Base-by-base conservation (phyloP, 2,329 filamentous ascomycete species). In the Xylogone sp. region DNA sequence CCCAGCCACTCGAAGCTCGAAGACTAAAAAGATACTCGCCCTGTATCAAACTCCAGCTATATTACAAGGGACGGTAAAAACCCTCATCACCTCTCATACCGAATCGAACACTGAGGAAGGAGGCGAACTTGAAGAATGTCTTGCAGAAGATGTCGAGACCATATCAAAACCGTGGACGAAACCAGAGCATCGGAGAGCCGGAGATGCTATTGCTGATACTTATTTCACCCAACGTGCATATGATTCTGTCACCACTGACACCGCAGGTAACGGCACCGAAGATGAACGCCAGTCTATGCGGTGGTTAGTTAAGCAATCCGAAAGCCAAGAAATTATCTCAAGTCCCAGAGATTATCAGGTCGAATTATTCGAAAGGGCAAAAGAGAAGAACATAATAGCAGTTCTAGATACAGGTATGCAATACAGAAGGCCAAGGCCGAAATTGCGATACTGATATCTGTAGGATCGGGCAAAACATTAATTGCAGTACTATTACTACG, bases 401-500 rank as follows among this genome's bases (percentile, higher is more conserved):
- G 94, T 99, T 1, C 78, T 97, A 1, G 91, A 95, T 63, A 97
- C 93, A n/a, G 90, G 84, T 84, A 65, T 48, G n/a, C n/a, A n/a
- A n/a, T n/a, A n/a, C n/a, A n/a, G n/a, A n/a, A 62, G 47, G 8
- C 47, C 19, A 20, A 10, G 6, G 16, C 12, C 21, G 24, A 16
- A n/a, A 21, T 7, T 7, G 8, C 10, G 9, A 55, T n/a, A 19
- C 44, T 50, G 43, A 60, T 60, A 47, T 57, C 21, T 42, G 19
- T 53, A 86, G 88, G 94, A 12, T 91, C 90, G 3, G 94, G 94
- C 2, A 99, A 99, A 71, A 99, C 94, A 0, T 75, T 97, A n/a
- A 97, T 99, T 60, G 92, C 94, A 0, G 91, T 90, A 1, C 77
- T 97, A 2, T 76, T 99, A 4, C 77, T 97, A 21, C 83, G 85